Percentiles rank a stretch among this genome's conserved stretches.
Evolutionary conservation across 768 basidiomycete genomes (phyloP).

Genomic region (Boletus pseudopeckii): DNA sequence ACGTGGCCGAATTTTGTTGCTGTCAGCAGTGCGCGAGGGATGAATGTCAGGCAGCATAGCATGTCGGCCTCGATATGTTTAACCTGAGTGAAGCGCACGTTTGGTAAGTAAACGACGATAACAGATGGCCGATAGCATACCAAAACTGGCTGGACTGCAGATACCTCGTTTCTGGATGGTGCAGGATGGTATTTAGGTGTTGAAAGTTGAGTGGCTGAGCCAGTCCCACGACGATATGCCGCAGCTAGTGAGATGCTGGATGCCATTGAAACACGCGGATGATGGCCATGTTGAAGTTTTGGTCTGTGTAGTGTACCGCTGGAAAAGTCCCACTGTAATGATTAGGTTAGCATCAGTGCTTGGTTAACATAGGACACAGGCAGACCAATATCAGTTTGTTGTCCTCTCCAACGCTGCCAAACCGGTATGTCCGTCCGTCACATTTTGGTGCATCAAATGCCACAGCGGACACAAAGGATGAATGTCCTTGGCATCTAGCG

Average conservation of each 20-base stretch:
- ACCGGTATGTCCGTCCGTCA: conserved; percentile 88
- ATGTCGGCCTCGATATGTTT: conserved; percentile 82
- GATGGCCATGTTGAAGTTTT: conserved; percentile 66
- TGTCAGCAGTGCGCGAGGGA: conserved; percentile 76
- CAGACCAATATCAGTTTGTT: conserved; percentile 87
- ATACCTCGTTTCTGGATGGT: conserved; percentile 86
- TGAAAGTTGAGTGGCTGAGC: conserved; percentile 57
- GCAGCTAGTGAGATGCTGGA: conserved; percentile 73
- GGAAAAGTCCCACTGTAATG: conserved; percentile 85
- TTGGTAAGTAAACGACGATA: not conserved
- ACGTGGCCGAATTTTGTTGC: conserved; percentile 74
- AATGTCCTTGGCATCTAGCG: conserved; percentile 95
- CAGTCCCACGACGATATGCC: conserved; percentile 55
- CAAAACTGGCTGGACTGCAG: conserved; percentile 86
- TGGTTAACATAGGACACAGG: conserved; percentile 2
- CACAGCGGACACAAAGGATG: conserved; percentile 86
- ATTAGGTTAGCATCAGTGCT: not conserved
- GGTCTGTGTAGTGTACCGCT: conserved; percentile 88
- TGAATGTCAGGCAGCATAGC: conserved; percentile 68
- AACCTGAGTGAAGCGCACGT: conserved; percentile 41
- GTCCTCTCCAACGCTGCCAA: conserved; percentile 95
- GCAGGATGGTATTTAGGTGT: conserved; percentile 74
- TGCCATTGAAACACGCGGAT: conserved; percentile 74
- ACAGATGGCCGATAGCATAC: conserved; percentile 40
- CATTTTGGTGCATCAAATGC: conserved; percentile 89